Conservation (phyloP, 2,329 filamentous ascomycete genomes). For the Cytospora chrysosperma region DNA sequence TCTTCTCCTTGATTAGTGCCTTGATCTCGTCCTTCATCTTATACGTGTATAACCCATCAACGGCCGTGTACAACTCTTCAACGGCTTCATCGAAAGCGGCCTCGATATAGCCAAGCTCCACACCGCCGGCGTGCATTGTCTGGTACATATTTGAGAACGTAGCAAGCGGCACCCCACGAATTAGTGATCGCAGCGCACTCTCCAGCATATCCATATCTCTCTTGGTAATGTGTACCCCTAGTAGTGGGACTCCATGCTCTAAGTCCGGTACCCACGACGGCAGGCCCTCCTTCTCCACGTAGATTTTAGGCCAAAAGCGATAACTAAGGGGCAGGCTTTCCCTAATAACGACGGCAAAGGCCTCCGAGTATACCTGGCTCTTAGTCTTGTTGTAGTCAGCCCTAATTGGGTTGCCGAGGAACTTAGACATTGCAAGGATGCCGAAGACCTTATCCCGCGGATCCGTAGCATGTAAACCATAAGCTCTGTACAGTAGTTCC, state of each 20-base stretch:
- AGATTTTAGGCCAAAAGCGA: too few relatives aligned
- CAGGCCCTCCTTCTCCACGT: neutral
- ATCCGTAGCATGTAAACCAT: too few relatives aligned
- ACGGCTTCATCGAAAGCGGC: neutral
- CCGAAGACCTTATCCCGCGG: too few relatives aligned
- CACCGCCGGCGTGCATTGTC: slow-evolving; percentile 1
- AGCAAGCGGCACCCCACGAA: neutral
- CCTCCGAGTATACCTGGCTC: too few relatives aligned
- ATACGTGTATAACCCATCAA: neutral
- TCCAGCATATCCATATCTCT: neutral
- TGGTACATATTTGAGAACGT: neutral
- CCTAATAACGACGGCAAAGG: too few relatives aligned
- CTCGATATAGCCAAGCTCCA: neutral
- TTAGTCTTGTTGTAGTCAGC: too few relatives aligned
- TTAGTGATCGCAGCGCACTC: neutral
- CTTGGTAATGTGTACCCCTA: neutral
- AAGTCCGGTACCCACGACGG: slow-evolving; percentile 10
- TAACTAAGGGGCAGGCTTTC: too few relatives aligned
- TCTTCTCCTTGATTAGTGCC: neutral
- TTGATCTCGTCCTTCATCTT: neutral
- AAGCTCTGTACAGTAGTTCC: too few relatives aligned
- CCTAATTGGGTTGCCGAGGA: too few relatives aligned
- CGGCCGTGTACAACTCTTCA: neutral
- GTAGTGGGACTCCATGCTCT: neutral
- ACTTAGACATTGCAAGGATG: too few relatives aligned